phyloP scores from a whole-genome alignment of 352 stramenopile species.

The Globisporangium carolinianum region DNA sequence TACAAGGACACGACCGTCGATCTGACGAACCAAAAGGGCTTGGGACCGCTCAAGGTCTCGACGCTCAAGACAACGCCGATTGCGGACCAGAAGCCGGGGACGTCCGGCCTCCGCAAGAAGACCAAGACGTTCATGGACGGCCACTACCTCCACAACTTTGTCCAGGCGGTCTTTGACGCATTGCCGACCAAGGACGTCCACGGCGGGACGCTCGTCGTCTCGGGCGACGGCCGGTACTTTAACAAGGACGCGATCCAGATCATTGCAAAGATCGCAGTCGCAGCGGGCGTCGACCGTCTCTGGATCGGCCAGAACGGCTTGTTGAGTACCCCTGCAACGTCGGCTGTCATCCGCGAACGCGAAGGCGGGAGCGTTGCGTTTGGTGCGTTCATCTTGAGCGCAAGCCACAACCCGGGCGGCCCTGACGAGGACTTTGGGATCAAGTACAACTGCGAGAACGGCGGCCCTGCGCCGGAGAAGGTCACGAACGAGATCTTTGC shows the following conservation, averaged over 20 bases:
- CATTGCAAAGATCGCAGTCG: slow-evolving; percentile 96
- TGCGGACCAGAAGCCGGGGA: slow-evolving; percentile 95
- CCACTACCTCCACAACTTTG: slow-evolving; percentile 98
- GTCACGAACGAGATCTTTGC: slow-evolving; percentile 96
- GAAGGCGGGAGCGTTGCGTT: slow-evolving; percentile 91
- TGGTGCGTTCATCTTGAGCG: slow-evolving; percentile 96
- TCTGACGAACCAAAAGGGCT: slow-evolving; percentile 88
- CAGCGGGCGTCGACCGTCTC: slow-evolving; percentile 93
- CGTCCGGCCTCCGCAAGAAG: slow-evolving; percentile 98
- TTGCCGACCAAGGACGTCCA: slow-evolving; percentile 92
- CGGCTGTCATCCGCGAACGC: slow-evolving; percentile 93
- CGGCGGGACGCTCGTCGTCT: slow-evolving; percentile 95
- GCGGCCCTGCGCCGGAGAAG: slow-evolving; percentile 94
- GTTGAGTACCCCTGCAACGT: slow-evolving; percentile 96
- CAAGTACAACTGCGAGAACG: slow-evolving; percentile 99
- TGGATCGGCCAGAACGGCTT: slow-evolving; percentile 95
- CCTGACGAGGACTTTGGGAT: slow-evolving; percentile 98
- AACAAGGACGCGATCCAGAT: slow-evolving; percentile 94
- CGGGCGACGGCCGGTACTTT: slow-evolving; percentile 92
- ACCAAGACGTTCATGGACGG: slow-evolving; percentile 97
- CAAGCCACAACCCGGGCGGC: slow-evolving; percentile 98
- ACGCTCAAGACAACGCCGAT: slow-evolving; percentile 90
- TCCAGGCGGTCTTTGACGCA: slow-evolving; percentile 96
- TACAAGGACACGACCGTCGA: slow-evolving; percentile 96
- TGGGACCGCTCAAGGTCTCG: slow-evolving; percentile 86